Conservation (phyloP, 1,284 basidiomycete species). For the Microbotryum scabiosae region DNA sequence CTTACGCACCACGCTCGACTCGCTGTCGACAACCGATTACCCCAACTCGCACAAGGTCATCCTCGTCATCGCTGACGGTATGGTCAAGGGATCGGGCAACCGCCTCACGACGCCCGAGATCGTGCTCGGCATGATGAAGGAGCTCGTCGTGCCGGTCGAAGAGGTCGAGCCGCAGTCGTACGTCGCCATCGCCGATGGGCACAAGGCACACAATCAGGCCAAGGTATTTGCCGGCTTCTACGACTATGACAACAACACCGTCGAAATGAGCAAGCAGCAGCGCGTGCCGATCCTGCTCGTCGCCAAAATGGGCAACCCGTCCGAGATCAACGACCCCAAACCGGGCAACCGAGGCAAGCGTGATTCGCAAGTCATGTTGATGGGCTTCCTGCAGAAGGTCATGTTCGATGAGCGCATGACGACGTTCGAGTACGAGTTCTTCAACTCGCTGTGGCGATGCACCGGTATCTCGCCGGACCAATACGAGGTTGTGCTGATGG, state of each 20-base stretch:
- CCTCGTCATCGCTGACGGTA: constrained; percentile 92
- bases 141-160: constrained; percentile 69
- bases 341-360: constrained; percentile 98
- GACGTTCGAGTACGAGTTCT: constrained; percentile 45
- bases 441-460: constrained; percentile 45
- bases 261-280: constrained; percentile 91
- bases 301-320: constrained; percentile 85
- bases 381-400: constrained; percentile 46
- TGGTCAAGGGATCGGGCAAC: constrained; percentile 94
- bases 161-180: constrained; percentile 94
- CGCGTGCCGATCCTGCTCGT: constrained; percentile 91
- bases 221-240: constrained; percentile 98
- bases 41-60: constrained; percentile 97
- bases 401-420: constrained; percentile 48
- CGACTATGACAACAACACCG: constrained; percentile 83
- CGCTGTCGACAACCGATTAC: constrained; percentile 95
- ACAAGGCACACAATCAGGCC: constrained; percentile 99
- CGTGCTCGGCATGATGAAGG: constrained; percentile 94
- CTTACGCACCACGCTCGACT: constrained; percentile 92
- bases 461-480: constrained; percentile 44
- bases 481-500: constrained; percentile 44
- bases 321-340: constrained; percentile 79
- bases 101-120: constrained; percentile 86
- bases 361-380: constrained; percentile 75
- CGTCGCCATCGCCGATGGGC: constrained; percentile 95